These are phyloP conservation scores for Candida rishiriensis DNA, from an alignment of 805 yeast species.

Conservation along the genomic window DNA sequence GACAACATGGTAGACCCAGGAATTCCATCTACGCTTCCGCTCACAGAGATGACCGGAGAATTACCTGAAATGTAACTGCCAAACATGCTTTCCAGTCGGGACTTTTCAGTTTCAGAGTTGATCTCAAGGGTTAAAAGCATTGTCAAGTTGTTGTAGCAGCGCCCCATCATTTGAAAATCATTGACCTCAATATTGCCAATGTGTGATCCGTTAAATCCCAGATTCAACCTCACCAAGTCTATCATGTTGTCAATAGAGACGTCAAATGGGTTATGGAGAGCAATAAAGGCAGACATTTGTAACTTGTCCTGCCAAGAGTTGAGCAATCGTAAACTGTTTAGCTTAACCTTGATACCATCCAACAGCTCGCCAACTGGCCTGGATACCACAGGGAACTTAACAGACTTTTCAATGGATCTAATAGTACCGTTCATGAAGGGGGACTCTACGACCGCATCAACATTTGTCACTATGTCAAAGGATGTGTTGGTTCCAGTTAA, in stretches of 20 bases:
- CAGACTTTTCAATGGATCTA: background rate
- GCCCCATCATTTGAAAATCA: constrained; percentile 20
- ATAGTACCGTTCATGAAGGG: constrained; percentile 19
- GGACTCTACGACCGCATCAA: constrained; percentile 21
- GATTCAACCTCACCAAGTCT: constrained; percentile 12
- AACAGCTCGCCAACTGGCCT: constrained; percentile 1
- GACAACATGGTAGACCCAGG: constrained; percentile 23
- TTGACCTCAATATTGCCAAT: constrained; percentile 31
- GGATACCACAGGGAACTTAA: constrained; percentile 1
- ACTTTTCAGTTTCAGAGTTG: constrained; percentile 12
- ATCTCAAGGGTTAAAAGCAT: constrained; percentile 16
- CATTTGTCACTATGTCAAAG: constrained; percentile 2
- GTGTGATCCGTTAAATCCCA: constrained; percentile 28
- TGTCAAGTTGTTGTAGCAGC: constrained; percentile 18
- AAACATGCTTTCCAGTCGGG: constrained; percentile 31
- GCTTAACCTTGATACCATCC: constrained; percentile 3
- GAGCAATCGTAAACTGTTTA: constrained; percentile 18
- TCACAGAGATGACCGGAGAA: constrained; percentile 27
- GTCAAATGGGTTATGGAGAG: constrained; percentile 32
- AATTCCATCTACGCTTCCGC: constrained; percentile 25
- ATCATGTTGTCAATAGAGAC: constrained; percentile 27
- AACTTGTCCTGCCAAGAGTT: constrained; percentile 25
- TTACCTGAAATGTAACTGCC: constrained; percentile 38
- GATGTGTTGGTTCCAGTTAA: constrained; percentile 3
- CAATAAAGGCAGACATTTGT: constrained; percentile 28